Conservation (phyloP, 495 filamentous ascomycete genomes). For the Hypoxylon subgilvum region DNA sequence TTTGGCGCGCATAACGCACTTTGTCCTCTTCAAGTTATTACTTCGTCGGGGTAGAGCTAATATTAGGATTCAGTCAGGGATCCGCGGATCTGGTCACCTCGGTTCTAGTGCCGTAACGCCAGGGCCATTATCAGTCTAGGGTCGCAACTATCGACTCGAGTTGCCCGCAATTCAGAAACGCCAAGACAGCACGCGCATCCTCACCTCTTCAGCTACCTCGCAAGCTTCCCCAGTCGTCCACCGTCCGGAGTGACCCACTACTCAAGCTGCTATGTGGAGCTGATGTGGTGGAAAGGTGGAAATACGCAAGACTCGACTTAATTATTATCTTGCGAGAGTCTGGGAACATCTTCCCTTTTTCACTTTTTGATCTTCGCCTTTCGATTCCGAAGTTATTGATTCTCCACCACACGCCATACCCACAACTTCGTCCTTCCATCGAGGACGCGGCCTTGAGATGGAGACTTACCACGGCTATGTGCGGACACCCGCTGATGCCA, state of each 20-base stretch:
- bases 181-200: constrained; percentile 37
- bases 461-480: constrained; percentile 96
- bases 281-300: constrained; percentile 35
- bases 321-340: constrained; percentile 22
- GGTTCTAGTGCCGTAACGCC: constrained; percentile 26
- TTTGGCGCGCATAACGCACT: neutral
- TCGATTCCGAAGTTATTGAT: constrained; percentile 5
- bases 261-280: constrained; percentile 27
- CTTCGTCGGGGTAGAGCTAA: constrained; percentile 8
- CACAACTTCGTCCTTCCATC: neutral
- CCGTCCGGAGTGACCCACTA: constrained; percentile 35
- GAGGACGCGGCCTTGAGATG: constrained; percentile 60
- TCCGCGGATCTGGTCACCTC: constrained; percentile 27
- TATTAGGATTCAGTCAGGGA: constrained; percentile 14
- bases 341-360: constrained; percentile 6
- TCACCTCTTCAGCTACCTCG: constrained; percentile 30
- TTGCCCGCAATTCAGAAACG: constrained; percentile 41
- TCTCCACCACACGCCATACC: neutral
- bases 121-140: constrained; percentile 23
- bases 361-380: neutral
- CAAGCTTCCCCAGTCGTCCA: constrained; percentile 33
- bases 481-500: constrained; percentile 90
- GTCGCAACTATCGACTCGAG: constrained; percentile 34
- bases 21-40: neutral
- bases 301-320: constrained; percentile 35